Evolutionary conservation across 202 grass and related monocot species (phyloP).

Genomic region (Setaria viridis): DNA sequence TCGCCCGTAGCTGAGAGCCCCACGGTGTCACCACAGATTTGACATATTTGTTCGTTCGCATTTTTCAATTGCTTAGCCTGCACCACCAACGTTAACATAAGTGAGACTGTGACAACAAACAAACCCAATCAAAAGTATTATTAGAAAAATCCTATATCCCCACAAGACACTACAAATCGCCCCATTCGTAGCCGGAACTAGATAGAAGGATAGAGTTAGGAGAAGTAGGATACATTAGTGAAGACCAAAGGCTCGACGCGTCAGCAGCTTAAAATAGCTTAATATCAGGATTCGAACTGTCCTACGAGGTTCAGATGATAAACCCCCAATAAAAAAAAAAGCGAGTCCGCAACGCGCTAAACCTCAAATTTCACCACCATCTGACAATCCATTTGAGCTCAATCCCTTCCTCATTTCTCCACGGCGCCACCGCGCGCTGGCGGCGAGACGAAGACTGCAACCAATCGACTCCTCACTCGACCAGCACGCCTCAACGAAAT

Average conservation of each 20-base stretch:
- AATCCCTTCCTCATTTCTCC: slow-evolving; percentile 1
- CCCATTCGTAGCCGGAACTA: neutral
- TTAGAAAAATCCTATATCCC: neutral
- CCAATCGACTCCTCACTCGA: neutral
- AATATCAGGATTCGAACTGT: neutral
- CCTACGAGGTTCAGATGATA: neutral
- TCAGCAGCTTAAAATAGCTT: neutral
- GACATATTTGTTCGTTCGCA: slow-evolving; percentile 67
- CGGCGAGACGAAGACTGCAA: neutral
- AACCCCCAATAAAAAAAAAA: slow-evolving; percentile 7
- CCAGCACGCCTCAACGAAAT: neutral
- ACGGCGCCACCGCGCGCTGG: neutral
- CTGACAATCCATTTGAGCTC: neutral
- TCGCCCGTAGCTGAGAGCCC: slow-evolving; percentile 72
- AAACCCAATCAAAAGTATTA: neutral
- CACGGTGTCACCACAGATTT: slow-evolving; percentile 88
- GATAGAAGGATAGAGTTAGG: neutral
- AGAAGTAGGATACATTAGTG: neutral
- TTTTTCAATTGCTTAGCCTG: slow-evolving; percentile 71
- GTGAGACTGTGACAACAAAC: neutral
- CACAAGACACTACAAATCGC: neutral
- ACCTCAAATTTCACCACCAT: neutral
- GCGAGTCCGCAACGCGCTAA: neutral
- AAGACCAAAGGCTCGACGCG: neutral
- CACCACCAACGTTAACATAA: slow-evolving; percentile 12